Evolutionary conservation across 169 alveolate species (phyloP), one percentile per base, ranked within the genome.

Genomic region (Plasmodium inui): DNA sequence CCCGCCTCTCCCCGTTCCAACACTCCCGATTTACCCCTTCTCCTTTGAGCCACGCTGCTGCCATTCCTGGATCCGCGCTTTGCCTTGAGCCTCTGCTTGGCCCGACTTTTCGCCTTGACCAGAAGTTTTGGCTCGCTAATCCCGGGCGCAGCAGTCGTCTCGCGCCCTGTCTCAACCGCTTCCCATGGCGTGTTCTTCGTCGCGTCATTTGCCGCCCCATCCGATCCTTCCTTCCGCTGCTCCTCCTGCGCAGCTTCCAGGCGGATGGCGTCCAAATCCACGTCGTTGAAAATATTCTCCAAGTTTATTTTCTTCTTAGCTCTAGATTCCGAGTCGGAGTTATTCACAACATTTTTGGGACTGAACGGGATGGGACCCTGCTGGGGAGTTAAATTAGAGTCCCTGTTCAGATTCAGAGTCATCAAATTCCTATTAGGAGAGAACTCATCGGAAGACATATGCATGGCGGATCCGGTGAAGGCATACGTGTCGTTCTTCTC

Each of bases 221-320:
- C 57, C n/a, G n/a, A n/a, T n/a, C n/a, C n/a, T n/a, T 32, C 30
- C 19, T 50, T 37, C 17, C 46, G 41, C 34, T 22, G 14, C 86
- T 9, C 86, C 32, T 46, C 72, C 22, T 28, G 41, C 10, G 55
- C 67, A 8, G 86, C 37, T 12, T 46, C 72, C 28, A 22, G 8
- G 9, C 50, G 61, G 17, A 61, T 34, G 22, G 57, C 44, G 53
- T 91, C 84, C 44, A 55, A 76, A 61, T 91, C 95, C 19, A 91
- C 72, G 67, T 91, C 95, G 37, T 91, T 70, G 61, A 91, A 91
- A 72, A 91, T 91, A 50, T 91, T 91, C 74, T 91, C 95, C 41
- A 91, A 53, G 82, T 91, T 91, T 19, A 82, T 82, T 71, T 91
- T 91, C 74, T 80, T 91, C 26, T 81, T 37, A 14, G 37, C 72